Conservation (phyloP, 164 flowering plant genomes). For the Tinospora cordifolia region DNA sequence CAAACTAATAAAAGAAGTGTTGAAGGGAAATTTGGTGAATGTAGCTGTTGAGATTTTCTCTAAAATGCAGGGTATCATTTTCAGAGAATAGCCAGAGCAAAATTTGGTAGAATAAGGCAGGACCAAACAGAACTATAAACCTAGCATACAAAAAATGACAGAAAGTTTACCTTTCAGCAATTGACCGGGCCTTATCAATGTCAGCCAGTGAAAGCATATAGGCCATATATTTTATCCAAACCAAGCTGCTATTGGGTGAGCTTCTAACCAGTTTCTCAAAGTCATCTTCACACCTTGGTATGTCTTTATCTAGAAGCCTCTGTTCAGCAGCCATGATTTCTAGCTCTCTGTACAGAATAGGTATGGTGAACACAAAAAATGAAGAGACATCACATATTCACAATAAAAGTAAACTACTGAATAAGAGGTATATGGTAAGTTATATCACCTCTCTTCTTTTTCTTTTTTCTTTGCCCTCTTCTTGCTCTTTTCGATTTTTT, state of each 20-base stretch:
- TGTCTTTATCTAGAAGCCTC: slow-evolving; percentile 55
- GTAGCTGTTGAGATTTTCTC: too few relatives aligned
- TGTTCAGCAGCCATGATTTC: slow-evolving; percentile 84
- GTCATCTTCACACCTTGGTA: slow-evolving; percentile 74
- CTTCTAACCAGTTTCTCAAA: slow-evolving; percentile 77
- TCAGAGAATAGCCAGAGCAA: too few relatives aligned
- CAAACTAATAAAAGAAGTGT: too few relatives aligned
- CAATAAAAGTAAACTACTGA: background rate
- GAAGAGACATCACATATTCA: background rate
- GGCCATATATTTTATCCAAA: slow-evolving; percentile 90
- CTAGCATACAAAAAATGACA: background rate
- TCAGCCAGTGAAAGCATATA: slow-evolving; percentile 62
- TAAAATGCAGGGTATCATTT: too few relatives aligned
- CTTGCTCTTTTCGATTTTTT: slow-evolving; percentile 32
- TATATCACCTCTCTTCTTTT: slow-evolving; percentile 54
- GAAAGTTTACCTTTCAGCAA: slow-evolving; percentile 79
- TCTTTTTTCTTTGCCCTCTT: slow-evolving; percentile 53
- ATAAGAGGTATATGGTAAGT: background rate
- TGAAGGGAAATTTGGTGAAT: too few relatives aligned
- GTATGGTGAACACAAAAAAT: slow-evolving; percentile 1
- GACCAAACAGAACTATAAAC: background rate
- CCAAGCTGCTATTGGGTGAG: slow-evolving; percentile 87
- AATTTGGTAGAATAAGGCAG: too few relatives aligned
- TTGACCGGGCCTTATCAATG: slow-evolving; percentile 73
- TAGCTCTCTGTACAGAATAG: slow-evolving; percentile 46